Evolutionary conservation across 257 asterid species (phyloP), one percentile per base, ranked within the genome.

Genomic region (Salvia splendens): DNA sequence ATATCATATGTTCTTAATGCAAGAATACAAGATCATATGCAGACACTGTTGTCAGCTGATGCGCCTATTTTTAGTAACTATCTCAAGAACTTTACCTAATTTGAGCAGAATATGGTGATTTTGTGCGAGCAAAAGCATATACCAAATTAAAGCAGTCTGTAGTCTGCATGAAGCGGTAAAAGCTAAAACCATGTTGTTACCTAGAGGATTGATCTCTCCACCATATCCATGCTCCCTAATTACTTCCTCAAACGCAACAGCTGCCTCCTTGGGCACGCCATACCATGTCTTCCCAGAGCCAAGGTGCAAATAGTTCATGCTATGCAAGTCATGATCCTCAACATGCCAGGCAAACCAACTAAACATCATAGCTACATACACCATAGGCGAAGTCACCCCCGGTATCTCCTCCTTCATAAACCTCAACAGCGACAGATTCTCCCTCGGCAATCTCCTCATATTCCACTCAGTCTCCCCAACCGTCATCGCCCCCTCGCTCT

Each of bases 261-360:
- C 96, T 0, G 99, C 97, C 75, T 84, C 99, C 54, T 82, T 76
- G 0, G 99, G 99, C 66, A 94, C 99, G 41, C 99, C 99, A 55
- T 94, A 94, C 99, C 99, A 94, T 0, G 99, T 94, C 80, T 94
- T 94, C 46, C 93, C 91, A 0, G 98, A 85, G 56, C 99, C 99
- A 76, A 76, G 76, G 46, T 94, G 99, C 65, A 88, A 57, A 82
- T 88, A 94, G 82, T 94, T 94, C 93, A 94, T 84, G 84, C 99
- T 94, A 75, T 94, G 99, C 83, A 94, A 83, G 74, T 94, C 99
- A 80, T 94, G 99, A 86, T 94, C 99, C 81, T 94, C 99, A 41
- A 91, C 99, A 68, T 94, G 99, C 99, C 99, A 94, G 74, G 99
- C 99, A 80, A 94, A 94, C 99, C 99, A 94, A 67, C 99, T 94